Percentiles rank a stretch among this genome's conserved stretches.
Conservation (phyloP, 306 rosid genomes). For the Quillaja saponaria region DNA sequence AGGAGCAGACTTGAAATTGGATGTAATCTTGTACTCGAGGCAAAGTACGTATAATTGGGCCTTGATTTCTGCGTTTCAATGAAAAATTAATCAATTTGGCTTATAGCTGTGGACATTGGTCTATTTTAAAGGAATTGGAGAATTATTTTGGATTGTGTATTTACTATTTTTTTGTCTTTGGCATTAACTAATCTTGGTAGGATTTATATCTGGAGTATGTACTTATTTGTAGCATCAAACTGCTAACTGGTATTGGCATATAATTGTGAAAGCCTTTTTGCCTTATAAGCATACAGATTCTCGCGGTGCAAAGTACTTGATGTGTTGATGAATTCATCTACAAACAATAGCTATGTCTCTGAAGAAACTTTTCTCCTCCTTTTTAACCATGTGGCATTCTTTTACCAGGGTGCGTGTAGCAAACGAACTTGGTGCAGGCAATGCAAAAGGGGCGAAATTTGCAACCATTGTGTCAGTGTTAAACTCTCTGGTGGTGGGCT, state of each 20-base stretch:
- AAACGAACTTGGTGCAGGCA: constrained; percentile 73
- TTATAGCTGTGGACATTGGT: neutral
- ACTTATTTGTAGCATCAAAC: neutral
- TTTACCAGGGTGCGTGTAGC: constrained; percentile 64
- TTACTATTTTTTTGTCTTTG: neutral
- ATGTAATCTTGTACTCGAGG: no score
- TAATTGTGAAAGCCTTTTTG: no score
- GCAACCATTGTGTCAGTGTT: constrained; percentile 52
- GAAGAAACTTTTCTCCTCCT: neutral
- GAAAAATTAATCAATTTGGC: no score
- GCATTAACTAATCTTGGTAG: neutral
- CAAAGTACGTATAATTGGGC: no score
- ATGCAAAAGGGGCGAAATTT: constrained; percentile 65
- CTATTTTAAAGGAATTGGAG: neutral
- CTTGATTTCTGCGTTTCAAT: no score
- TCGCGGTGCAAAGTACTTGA: no score
- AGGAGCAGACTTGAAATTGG: no score
- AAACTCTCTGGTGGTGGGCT: constrained; percentile 53
- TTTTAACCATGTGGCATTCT: constrained; percentile 3
- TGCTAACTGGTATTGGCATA: neutral
- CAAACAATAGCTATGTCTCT: neutral
- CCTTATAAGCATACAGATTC: no score
- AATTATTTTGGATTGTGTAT: neutral
- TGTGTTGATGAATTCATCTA: no score
- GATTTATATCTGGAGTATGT: neutral